Conservation (phyloP, 352 stramenopile species). For the Aphanomyces astaci region DNA sequence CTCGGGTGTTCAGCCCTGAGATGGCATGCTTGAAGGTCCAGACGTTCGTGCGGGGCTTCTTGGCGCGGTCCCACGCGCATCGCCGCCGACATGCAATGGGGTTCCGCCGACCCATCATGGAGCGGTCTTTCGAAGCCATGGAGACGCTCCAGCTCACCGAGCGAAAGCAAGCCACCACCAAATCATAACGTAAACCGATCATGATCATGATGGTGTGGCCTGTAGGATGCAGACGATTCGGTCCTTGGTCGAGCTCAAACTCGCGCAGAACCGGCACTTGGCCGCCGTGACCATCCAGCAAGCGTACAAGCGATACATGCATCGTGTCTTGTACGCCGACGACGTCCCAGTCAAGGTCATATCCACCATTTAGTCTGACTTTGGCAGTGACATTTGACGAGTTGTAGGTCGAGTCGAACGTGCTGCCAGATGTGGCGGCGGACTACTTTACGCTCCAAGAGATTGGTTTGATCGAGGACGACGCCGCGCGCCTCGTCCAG, state of each 20-base stretch:
- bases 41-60: constrained; percentile 44
- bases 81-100: constrained; percentile 25
- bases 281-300: constrained; percentile 53
- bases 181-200: neutral
- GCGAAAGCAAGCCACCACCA: constrained; percentile 24
- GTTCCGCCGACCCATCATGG: constrained; percentile 31
- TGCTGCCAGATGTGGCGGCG: constrained; percentile 37
- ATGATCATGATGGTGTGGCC: too few relatives aligned
- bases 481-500: constrained; percentile 38
- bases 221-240: constrained; percentile 6
- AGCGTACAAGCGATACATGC: constrained; percentile 21
- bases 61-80: constrained; percentile 29
- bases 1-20: constrained; percentile 30
- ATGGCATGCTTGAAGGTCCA: constrained; percentile 37
- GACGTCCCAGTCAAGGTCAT: constrained; percentile 14
- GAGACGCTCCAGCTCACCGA: constrained; percentile 29
- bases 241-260: constrained; percentile 30
- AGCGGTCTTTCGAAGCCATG: constrained; percentile 25
- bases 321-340: neutral
- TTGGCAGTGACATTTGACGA: constrained; percentile 42
- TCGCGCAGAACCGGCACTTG: constrained; percentile 49
- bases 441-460: constrained; percentile 62
- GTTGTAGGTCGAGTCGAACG: constrained; percentile 42
- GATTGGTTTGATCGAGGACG: constrained; percentile 40
- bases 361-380: constrained; percentile 27